phyloP scores from a whole-genome alignment of 768 basidiomycete genomes.

The Hygrocybe punicea region DNA sequence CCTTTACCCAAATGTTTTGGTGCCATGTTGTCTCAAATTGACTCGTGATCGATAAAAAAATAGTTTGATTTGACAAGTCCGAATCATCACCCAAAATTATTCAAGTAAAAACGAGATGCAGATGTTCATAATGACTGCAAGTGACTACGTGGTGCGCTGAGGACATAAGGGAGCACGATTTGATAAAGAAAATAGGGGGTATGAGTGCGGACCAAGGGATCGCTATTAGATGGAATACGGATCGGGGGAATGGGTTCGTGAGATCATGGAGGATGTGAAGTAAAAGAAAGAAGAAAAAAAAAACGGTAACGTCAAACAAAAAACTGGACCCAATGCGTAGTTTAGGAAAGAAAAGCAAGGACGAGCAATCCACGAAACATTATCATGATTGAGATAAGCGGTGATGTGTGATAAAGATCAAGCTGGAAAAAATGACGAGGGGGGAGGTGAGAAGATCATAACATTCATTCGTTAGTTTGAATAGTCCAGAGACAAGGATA shows the following conservation, averaged over 20 bases:
- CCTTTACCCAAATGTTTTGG: constrained; percentile 50
- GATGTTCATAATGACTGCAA: constrained; percentile 2
- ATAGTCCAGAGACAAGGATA: constrained; percentile 13
- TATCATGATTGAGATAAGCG: constrained; percentile 40
- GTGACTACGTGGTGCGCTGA: constrained; percentile 32
- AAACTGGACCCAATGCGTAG: constrained; percentile 60
- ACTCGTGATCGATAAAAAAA: background rate
- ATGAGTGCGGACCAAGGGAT: constrained; percentile 57
- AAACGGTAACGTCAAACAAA: no score
- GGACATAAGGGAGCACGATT: constrained; percentile 55
- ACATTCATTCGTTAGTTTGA: constrained; percentile 45
- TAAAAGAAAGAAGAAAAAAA: constrained; percentile 25
- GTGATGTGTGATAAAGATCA: constrained; percentile 27
- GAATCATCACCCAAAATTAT: background rate
- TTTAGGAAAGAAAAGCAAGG: constrained; percentile 36
- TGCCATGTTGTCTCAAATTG: constrained; percentile 47
- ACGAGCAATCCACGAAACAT: constrained; percentile 34
- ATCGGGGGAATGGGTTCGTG: constrained; percentile 54
- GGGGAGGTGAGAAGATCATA: constrained; percentile 30
- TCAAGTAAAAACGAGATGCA: background rate
- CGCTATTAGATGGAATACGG: constrained; percentile 65
- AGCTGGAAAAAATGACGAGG: constrained; percentile 34
- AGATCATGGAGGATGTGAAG: constrained; percentile 23
- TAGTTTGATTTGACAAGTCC: background rate
- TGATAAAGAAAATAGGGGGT: constrained; percentile 56